These are phyloP conservation scores for Botrytis medusae DNA, from an alignment of 2,329 filamentous ascomycete genomes.

Conservation along the genomic window DNA sequence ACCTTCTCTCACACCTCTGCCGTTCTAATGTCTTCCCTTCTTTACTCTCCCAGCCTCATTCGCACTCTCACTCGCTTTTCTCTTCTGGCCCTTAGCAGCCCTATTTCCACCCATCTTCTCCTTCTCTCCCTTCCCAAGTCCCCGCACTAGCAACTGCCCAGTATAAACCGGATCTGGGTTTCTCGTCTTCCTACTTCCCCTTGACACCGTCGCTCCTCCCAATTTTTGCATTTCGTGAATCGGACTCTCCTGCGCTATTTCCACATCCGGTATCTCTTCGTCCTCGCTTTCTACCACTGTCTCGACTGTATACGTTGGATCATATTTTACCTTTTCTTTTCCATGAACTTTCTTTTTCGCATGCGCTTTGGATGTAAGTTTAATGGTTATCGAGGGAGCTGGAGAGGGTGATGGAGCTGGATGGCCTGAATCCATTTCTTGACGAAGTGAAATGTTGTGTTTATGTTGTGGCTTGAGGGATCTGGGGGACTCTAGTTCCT, in stretches of 20 bases:
- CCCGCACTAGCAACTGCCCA: not conserved
- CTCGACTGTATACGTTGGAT: not conserved
- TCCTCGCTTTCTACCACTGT: not conserved
- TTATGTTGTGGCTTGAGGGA: not conserved
- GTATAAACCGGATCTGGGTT: slow-evolving; percentile 1
- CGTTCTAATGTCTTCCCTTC: not conserved
- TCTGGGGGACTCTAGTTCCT: not conserved
- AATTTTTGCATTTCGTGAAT: not conserved
- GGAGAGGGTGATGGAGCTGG: not conserved
- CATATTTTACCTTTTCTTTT: not conserved
- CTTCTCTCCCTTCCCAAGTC: not conserved
- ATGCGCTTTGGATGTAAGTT: not conserved
- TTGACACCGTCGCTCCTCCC: no score
- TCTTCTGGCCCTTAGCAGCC: not conserved
- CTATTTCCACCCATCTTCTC: not conserved
- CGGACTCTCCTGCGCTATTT: not conserved
- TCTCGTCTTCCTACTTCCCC: slow-evolving; percentile 10
- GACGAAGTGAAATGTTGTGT: not conserved
- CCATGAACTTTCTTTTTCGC: not conserved
- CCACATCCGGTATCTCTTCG: not conserved
- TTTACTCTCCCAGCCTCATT: not conserved
- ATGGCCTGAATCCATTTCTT: not conserved
- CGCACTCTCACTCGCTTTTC: not conserved
- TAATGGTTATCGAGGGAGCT: not conserved
- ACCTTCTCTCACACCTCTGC: not conserved